Evolutionary conservation across 192 early-diverging fungal genomes (phyloP).

Genomic region (Lobosporangium transversale): DNA sequence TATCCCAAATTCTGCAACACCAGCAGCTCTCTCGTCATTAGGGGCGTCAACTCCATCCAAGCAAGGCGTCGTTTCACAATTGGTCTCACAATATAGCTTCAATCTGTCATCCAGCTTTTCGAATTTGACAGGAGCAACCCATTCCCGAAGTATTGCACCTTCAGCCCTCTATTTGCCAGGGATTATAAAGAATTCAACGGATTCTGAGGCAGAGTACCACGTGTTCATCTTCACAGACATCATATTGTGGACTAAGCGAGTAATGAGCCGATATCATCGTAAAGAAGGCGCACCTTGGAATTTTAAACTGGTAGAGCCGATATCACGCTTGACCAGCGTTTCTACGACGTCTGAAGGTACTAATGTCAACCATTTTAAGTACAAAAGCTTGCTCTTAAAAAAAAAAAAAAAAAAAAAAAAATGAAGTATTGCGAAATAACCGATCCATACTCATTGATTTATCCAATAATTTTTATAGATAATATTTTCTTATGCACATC

Average conservation of each 20-base stretch:
- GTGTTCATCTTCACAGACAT: conserved; percentile 52
- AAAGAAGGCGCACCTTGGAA: conserved; percentile 48
- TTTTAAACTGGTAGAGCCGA: conserved; percentile 46
- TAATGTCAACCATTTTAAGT: too few relatives aligned
- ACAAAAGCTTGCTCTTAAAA: neutral
- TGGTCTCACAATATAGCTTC: conserved; percentile 40
- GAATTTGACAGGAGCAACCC: conserved; percentile 14
- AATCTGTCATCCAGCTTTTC: conserved; percentile 40
- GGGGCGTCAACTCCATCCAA: conserved; percentile 3
- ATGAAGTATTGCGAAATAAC: neutral
- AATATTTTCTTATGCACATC: conserved; percentile 42
- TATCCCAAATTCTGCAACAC: conserved; percentile 5
- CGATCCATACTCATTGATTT: neutral
- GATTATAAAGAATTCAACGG: conserved; percentile 44
- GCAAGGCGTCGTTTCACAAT: conserved; percentile 18
- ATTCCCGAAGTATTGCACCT: conserved; percentile 27
- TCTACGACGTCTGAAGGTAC: conserved; percentile 45
- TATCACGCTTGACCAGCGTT: conserved; percentile 40
- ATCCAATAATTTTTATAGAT: conserved; percentile 13
- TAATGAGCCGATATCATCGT: conserved; percentile 45
- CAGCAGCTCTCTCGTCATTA: neutral
- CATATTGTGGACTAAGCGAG: conserved; percentile 46
- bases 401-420: neutral
- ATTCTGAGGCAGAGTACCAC: conserved; percentile 44
- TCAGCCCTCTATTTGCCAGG: conserved; percentile 39